These are phyloP conservation scores for Cyclotella atomus DNA, from an alignment of 108 stramenopile genomes.

Conservation along the genomic window DNA sequence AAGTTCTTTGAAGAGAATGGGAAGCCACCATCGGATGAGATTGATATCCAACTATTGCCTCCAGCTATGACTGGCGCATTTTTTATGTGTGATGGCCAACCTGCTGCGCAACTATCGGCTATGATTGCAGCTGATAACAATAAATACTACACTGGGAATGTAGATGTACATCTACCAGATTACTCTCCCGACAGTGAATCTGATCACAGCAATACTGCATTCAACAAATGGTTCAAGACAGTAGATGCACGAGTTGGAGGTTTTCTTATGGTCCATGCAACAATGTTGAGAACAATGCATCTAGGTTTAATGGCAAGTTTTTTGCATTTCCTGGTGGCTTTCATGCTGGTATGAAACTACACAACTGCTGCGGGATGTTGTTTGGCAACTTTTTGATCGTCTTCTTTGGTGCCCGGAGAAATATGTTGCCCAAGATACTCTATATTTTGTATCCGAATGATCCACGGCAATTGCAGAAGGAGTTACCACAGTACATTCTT, in stretches of 20 bases:
- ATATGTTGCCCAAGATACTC: not conserved
- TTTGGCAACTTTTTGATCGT: constrained; percentile 1
- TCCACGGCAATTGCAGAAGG: constrained; percentile 11
- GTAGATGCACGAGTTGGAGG: not conserved
- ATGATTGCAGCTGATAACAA: constrained; percentile 3
- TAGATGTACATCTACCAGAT: not conserved
- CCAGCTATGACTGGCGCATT: not conserved
- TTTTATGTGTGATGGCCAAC: constrained; percentile 24
- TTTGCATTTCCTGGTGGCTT: constrained; percentile 6
- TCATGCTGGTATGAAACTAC: constrained; percentile 6
- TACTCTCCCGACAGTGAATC: not conserved
- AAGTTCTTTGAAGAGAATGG: not conserved
- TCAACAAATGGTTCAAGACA: not conserved
- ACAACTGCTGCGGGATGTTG: constrained; percentile 12
- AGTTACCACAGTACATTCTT: constrained; percentile 1
- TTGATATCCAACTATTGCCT: not conserved
- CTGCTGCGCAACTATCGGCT: not conserved
- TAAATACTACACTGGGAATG: not conserved
- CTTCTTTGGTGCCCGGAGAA: constrained; percentile 1
- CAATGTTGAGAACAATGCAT: not conserved
- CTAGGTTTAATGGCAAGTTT: constrained; percentile 4
- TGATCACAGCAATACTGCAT: not conserved
- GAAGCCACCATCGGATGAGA: not conserved
- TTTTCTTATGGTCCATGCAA: not conserved
- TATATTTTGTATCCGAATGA: not conserved